A percentile compares a stretch with the other conserved stretches of the same genome.
These are phyloP conservation scores for Venturia aucupariae DNA, from an alignment of 2,329 filamentous ascomycete genomes.

Conservation along the genomic window DNA sequence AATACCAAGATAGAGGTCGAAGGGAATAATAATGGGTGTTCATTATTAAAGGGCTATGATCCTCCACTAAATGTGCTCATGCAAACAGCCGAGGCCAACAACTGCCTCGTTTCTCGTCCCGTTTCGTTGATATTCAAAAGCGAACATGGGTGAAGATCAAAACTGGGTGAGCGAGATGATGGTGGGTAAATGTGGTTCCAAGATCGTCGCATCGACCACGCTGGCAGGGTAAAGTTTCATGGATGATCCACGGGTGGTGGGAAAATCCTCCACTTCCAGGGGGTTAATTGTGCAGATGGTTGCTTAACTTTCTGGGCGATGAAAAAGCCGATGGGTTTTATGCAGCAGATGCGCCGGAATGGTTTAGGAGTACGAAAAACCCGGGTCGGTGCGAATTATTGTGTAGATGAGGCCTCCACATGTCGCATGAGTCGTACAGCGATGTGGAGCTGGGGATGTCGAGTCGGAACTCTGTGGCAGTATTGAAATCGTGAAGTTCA, in stretches of 20 bases:
- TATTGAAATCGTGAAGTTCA: no score
- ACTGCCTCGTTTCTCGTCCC: background rate
- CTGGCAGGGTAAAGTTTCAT: background rate
- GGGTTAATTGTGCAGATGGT: background rate
- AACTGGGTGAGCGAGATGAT: background rate
- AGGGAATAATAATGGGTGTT: no score
- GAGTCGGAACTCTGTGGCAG: background rate
- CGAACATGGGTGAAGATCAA: background rate
- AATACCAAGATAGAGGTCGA: no score
- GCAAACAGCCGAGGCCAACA: background rate
- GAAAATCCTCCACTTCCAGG: background rate
- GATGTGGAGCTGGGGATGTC: no score
- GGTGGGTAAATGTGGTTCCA: background rate
- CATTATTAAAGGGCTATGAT: background rate
- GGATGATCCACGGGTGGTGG: background rate
- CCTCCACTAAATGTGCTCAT: background rate
- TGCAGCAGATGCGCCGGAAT: background rate
- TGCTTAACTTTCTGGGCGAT: background rate
- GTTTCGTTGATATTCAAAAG: background rate
- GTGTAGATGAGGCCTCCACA: background rate
- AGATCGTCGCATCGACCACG: background rate
- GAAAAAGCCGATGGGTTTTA: background rate
- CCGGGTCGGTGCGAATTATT: background rate
- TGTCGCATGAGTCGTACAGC: no score
- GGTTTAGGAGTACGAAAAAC: background rate